Base-by-base conservation (phyloP, 768 basidiomycete genomes). In the Basidioascus undulatus region DNA sequence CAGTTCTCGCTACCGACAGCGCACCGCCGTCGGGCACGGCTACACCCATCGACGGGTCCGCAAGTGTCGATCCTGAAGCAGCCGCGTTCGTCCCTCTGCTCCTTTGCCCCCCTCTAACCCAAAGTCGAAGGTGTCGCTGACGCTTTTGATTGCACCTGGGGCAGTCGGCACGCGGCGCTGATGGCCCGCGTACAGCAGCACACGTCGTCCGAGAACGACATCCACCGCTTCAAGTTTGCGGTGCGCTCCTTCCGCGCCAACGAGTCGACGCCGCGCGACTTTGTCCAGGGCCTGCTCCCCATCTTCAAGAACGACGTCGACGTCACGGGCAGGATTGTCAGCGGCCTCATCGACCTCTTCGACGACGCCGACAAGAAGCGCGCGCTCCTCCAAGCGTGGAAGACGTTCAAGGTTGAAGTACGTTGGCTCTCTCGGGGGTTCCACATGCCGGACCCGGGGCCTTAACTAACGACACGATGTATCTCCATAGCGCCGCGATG, bases 211-310 rank as follows among this genome's bases (percentile, higher is more conserved):
- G 0, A 58, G 59, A 6, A 66, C 60, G 7, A 74, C 75, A 0
- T 57, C 69, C 3, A 61, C 72, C 12, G 73, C 70, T 1, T 28
- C 33, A 74, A 71, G 50, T 69, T 78, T 12, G 74, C 82, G 21
- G 68, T 81, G 26, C 74, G 81, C 9, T 71, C 76, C 23, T 98
- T 76, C 59, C 68, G 70, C 20, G 56, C 65, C 2, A 72, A 72
- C 32, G 87, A 98, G 54, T 70, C 72, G 8, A 71, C 68, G 31
- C 78, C 84, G 3, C 65, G 72, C 4, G 89, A 89, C 56, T 64
- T 94, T 46, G 74, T 94, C 38, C 74, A 74, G 31, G 87, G 80
- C 0, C 63, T 87, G n/a, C 89, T 74, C 74, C 79, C 74, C 53
- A 65, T 77, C 27, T 59, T 78, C 10, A 72, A 75, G 41, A 57